Conservation (phyloP, 2,329 filamentous ascomycete species). For the Penicillium sp. region DNA sequence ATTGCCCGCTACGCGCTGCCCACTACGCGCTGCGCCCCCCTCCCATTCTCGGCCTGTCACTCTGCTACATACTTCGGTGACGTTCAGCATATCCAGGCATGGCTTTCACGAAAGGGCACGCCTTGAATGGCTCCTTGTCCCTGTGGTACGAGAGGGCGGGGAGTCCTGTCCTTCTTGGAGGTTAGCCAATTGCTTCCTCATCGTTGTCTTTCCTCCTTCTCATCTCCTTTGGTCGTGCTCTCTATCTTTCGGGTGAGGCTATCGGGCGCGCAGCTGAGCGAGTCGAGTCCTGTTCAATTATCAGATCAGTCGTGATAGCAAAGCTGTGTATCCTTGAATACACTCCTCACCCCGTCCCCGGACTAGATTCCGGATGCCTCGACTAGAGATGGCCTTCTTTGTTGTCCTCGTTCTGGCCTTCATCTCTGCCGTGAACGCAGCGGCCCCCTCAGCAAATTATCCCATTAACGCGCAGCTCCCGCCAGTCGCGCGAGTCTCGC, state of each 20-base stretch:
- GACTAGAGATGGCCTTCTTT: slow-evolving; percentile 33
- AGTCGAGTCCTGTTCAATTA: slow-evolving; percentile 2
- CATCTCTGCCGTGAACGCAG: slow-evolving; percentile 36
- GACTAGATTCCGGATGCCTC: slow-evolving; percentile 20
- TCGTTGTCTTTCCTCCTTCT: slow-evolving; percentile 20
- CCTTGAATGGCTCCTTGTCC: slow-evolving; percentile 39
- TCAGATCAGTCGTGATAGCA: slow-evolving; percentile 20
- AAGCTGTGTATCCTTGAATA: slow-evolving; percentile 19
- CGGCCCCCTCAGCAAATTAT: slow-evolving; percentile 56
- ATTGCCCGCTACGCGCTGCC: slow-evolving; percentile 25
- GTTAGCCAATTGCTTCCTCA: slow-evolving; percentile 24
- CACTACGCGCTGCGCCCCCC: slow-evolving; percentile 27
- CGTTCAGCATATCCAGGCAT: slow-evolving; percentile 45
- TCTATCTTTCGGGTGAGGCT: slow-evolving; percentile 8
- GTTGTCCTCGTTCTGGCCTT: slow-evolving; percentile 32
- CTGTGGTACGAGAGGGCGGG: slow-evolving; percentile 34
- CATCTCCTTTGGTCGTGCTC: slow-evolving; percentile 13
- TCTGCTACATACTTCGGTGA: slow-evolving; percentile 42
- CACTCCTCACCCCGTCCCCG: slow-evolving; percentile 17
- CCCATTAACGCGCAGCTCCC: slow-evolving; percentile 86
- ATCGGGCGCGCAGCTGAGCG: slow-evolving; percentile 1
- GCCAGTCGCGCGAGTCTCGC: slow-evolving; percentile 70
- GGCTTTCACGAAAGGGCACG: slow-evolving; percentile 40
- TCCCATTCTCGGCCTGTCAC: slow-evolving; percentile 31
- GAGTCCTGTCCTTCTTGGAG: slow-evolving; percentile 26